Conservation (phyloP, 2,329 filamentous ascomycete species). For the Alternaria gaisen region DNA sequence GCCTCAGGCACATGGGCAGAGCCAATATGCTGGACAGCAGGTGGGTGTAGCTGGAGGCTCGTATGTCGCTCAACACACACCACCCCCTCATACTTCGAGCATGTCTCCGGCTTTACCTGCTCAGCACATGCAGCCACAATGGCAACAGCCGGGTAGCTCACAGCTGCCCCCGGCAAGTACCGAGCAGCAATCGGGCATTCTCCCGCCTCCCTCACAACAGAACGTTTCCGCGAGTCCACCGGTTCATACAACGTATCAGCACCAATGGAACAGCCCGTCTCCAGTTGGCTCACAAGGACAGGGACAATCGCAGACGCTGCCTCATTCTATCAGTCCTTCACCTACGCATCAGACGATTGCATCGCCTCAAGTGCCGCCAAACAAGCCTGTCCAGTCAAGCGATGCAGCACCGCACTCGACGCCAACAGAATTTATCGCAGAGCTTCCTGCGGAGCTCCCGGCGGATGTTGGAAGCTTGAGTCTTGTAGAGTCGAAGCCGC, state of each 20-base stretch:
- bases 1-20: constrained; percentile 17
- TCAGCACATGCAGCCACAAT: constrained; percentile 22
- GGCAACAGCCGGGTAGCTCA: constrained; percentile 9
- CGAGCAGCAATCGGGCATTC: constrained; percentile 19
- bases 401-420: constrained; percentile 10
- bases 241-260: constrained; percentile 31
- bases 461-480: constrained; percentile 43
- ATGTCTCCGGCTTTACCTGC: constrained; percentile 20
- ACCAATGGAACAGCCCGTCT: constrained; percentile 36
- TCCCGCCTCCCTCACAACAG: constrained; percentile 21
- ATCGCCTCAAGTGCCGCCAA: constrained; percentile 21
- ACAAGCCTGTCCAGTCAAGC: constrained; percentile 15
- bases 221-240: constrained; percentile 22
- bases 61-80: constrained; percentile 15
- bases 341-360: constrained; percentile 22
- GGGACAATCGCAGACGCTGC: constrained; percentile 16
- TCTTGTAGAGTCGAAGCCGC: constrained; percentile 27
- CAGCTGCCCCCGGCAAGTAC: constrained; percentile 3
- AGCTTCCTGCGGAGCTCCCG: constrained; percentile 48
- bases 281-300: constrained; percentile 15
- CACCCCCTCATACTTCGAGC: constrained; percentile 20
- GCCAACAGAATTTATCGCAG: constrained; percentile 42
- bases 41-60: constrained; percentile 34
- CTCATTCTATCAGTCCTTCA: constrained; percentile 29
- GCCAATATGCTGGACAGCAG: constrained; percentile 33